Percentiles rank a stretch among this genome's conserved stretches.
Evolutionary conservation across 75 land plant genomes (phyloP).

Genomic region (Larix kaempferi): DNA sequence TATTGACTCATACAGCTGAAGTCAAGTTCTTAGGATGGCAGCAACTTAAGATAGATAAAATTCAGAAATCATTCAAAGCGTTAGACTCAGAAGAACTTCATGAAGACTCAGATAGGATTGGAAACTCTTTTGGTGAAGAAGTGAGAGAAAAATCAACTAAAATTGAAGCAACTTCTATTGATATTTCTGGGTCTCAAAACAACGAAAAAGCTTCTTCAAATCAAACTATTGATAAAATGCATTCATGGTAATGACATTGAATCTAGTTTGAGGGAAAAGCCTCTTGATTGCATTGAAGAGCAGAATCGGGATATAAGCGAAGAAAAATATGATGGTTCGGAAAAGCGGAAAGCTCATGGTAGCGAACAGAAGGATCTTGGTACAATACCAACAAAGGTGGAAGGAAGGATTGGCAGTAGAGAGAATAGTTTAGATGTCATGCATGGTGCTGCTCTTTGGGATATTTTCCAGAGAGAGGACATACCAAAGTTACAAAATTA

Average conservation of each 20-base stretch:
- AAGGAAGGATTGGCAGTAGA: too few species aligned
- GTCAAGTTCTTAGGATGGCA: slow-evolving; percentile 30
- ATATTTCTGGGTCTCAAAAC: neutral
- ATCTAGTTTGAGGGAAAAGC: neutral
- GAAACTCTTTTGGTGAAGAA: slow-evolving; percentile 1
- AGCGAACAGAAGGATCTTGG: too few species aligned
- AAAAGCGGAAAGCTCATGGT: too few species aligned
- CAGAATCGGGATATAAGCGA: neutral
- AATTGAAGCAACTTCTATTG: neutral
- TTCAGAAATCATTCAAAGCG: slow-evolving; percentile 11
- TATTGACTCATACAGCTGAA: slow-evolving; percentile 70
- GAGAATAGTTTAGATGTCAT: too few species aligned
- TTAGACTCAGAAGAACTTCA: slow-evolving; percentile 13
- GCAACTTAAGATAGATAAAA: slow-evolving; percentile 18
- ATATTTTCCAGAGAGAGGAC: too few species aligned
- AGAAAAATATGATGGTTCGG: neutral
- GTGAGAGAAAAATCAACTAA: slow-evolving; percentile 16
- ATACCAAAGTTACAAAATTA: too few species aligned
- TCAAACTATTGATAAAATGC: neutral
- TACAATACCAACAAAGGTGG: too few species aligned
- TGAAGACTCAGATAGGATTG: slow-evolving; percentile 5
- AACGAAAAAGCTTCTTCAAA: slow-evolving; percentile 2
- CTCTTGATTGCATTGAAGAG: slow-evolving; percentile 2
- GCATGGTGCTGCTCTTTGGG: too few species aligned
- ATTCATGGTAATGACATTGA: slow-evolving; percentile 2